Conservation (phyloP, 805 yeast genomes). For the Hagleromyces aurorensis region DNA sequence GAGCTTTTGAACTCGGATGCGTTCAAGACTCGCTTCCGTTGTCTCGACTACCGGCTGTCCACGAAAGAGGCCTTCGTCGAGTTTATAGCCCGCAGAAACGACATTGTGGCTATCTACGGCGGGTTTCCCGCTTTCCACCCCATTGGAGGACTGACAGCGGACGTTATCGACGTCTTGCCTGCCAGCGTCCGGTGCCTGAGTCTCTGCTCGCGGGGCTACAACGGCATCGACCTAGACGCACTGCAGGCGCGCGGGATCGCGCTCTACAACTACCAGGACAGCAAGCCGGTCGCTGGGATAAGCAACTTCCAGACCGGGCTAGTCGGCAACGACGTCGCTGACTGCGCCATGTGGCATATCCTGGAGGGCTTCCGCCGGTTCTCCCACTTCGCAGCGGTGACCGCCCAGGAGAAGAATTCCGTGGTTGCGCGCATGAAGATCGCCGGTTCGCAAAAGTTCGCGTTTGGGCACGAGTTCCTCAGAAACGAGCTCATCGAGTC, state of each 20-base stretch:
- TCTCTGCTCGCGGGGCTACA: conserved; percentile 52
- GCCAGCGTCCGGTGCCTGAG: conserved; percentile 45
- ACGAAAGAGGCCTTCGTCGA: conserved; percentile 13
- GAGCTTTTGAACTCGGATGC: conserved; percentile 6
- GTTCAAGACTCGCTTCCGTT: conserved; percentile 11
- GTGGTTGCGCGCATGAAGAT: conserved; percentile 33
- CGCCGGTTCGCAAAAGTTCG: conserved; percentile 20
- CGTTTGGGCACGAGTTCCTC: conserved; percentile 35
- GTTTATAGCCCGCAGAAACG: conserved; percentile 11
- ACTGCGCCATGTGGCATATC: conserved; percentile 49
- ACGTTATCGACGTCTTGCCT: conserved; percentile 36
- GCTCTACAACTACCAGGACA: conserved; percentile 37
- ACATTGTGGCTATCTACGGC: conserved; percentile 43
- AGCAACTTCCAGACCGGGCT: conserved; percentile 26
- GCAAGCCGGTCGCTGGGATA: too few relatives aligned
- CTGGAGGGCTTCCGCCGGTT: conserved; percentile 48
- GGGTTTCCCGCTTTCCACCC: conserved; percentile 50
- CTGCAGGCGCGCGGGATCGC: conserved; percentile 35
- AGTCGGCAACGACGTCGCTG: conserved; percentile 60
- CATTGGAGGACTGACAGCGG: conserved; percentile 43
- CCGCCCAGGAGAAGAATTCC: conserved; percentile 34
- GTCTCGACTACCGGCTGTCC: conserved; percentile 9
- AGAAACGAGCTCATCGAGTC: conserved; percentile 31
- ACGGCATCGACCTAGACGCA: conserved; percentile 38
- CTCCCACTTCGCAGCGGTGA: conserved; percentile 30